Evolutionary conservation across 2,329 filamentous ascomycete species (phyloP).

Genomic region (Talaromyces marneffei): DNA sequence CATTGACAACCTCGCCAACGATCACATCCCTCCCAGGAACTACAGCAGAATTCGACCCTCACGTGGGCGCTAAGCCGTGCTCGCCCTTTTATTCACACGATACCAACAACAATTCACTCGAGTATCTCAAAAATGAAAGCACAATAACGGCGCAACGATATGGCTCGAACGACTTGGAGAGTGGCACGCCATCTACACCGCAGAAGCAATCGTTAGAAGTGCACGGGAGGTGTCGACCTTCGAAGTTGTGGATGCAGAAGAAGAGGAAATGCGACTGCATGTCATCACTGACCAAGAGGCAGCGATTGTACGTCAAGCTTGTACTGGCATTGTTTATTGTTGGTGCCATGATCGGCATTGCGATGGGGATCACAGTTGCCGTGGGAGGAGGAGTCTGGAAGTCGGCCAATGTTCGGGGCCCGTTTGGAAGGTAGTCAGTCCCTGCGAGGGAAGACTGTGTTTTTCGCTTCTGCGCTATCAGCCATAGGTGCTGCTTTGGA

Average conservation of each 20-base stretch:
- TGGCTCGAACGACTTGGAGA: constrained; percentile 30
- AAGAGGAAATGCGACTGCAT: constrained; percentile 32
- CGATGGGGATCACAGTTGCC: constrained; percentile 40
- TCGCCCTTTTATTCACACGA: constrained; percentile 14
- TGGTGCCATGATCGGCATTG: constrained; percentile 41
- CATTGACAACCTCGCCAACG: constrained; percentile 1
- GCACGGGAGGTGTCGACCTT: constrained; percentile 21
- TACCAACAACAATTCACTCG: constrained; percentile 21
- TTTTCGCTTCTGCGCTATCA: not conserved
- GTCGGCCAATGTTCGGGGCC: constrained; percentile 26
- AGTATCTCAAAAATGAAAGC: constrained; percentile 24
- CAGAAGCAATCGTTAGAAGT: constrained; percentile 16
- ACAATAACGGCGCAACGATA: constrained; percentile 10
- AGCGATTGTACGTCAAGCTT: constrained; percentile 36
- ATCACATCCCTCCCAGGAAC: constrained; percentile 6
- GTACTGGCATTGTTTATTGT: constrained; percentile 38
- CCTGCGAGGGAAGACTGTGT: no score
- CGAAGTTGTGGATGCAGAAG: constrained; percentile 32
- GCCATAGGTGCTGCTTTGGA: not conserved
- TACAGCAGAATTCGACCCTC: constrained; percentile 12
- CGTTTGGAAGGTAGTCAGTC: constrained; percentile 19
- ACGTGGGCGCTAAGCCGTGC: constrained; percentile 16
- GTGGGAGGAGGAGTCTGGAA: constrained; percentile 43
- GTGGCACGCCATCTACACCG: constrained; percentile 18
- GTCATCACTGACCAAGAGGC: constrained; percentile 28